Conservation (phyloP, 768 basidiomycete species). For the Cystobasidium tubakii region DNA sequence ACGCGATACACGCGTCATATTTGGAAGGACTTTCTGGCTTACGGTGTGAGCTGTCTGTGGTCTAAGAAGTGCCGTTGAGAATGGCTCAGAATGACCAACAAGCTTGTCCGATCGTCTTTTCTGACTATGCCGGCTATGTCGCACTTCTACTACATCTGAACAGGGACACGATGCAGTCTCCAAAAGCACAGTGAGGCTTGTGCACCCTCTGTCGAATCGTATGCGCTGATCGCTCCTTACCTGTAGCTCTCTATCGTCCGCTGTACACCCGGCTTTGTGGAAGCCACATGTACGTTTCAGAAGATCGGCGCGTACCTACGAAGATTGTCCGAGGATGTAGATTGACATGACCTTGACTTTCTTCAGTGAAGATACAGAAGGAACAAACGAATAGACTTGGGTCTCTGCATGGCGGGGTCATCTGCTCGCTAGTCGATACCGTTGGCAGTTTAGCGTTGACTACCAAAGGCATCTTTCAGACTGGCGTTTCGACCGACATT, state of each 20-base stretch:
- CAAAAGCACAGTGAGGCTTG: constrained; percentile 7
- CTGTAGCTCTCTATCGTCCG: constrained; percentile 14
- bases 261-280: constrained; percentile 22
- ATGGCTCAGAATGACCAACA: not conserved
- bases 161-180: constrained; percentile 30
- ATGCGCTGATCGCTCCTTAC: not conserved
- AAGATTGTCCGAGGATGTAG: no score
- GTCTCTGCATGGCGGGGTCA: constrained; percentile 43
- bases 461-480: constrained; percentile 38
- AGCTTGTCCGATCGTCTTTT: not conserved
- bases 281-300: constrained; percentile 7
- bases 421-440: constrained; percentile 42
- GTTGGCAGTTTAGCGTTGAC: constrained; percentile 42
- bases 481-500: constrained; percentile 38
- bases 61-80: not conserved
- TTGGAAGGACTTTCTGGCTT: constrained; percentile 27
- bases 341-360: not conserved
- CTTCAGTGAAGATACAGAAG: constrained; percentile 24
- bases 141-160: not conserved
- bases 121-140: not conserved
- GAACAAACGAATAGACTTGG: constrained; percentile 27
- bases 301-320: not conserved
- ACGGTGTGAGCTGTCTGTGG: constrained; percentile 6
- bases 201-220: not conserved
- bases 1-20: constrained; percentile 24